A percentile compares a stretch with the other conserved stretches of the same genome.
Evolutionary conservation across 164 flowering plant genomes (phyloP).

Genomic region (Paratinospora sagittata): DNA sequence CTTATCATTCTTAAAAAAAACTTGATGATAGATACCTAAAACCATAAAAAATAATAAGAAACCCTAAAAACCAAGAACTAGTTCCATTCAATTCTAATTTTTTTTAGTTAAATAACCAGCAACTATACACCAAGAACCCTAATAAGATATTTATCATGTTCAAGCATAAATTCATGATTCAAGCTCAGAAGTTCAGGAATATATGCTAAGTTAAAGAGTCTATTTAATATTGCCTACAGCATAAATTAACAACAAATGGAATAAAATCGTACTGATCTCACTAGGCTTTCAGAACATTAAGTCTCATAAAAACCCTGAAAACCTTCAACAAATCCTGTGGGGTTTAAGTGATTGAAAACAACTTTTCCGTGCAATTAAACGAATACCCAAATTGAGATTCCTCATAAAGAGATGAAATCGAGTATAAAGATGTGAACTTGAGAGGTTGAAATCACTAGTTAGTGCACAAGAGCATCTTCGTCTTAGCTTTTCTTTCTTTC

Average conservation of each 20-base stretch:
- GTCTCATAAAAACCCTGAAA: conserved; percentile 2
- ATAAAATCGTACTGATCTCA: neutral
- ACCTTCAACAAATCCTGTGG: neutral
- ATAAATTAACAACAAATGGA: conserved; percentile 13
- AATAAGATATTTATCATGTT: neutral
- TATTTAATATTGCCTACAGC: conserved; percentile 7
- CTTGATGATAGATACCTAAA: neutral
- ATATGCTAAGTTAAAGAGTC: conserved; percentile 18
- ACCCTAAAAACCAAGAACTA: neutral
- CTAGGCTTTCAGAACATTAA: neutral
- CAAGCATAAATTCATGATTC: neutral
- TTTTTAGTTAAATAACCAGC: too few species aligned
- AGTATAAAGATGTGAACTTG: conserved; percentile 21
- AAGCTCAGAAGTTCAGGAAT: conserved; percentile 11
- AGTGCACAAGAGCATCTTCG: conserved; percentile 15
- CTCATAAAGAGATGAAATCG: conserved; percentile 9
- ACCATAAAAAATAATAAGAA: neutral
- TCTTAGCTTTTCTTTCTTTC: too few species aligned
- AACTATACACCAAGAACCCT: neutral
- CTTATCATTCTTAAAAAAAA: conserved; percentile 7
- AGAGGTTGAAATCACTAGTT: neutral
- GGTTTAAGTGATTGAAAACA: neutral
- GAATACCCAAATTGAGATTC: conserved; percentile 25
- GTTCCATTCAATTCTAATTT: neutral
- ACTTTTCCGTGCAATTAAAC: conserved; percentile 17